Evolutionary conservation across 371 early-diverging fungal genomes (phyloP).

Genomic region (Smittium mucronatum): DNA sequence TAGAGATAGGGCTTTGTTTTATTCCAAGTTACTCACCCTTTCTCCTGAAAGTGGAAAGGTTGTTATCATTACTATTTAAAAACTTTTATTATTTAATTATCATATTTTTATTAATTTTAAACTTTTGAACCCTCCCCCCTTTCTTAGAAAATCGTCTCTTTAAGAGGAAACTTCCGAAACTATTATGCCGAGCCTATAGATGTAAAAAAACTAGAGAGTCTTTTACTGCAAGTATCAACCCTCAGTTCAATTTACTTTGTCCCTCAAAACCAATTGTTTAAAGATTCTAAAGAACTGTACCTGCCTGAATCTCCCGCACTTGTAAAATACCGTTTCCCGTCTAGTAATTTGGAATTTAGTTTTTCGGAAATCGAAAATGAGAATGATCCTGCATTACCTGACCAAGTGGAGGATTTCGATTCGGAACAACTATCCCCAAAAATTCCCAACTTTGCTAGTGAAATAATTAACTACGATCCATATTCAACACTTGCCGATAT

Average conservation of each 20-base stretch:
- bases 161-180: not conserved
- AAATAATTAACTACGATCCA: constrained; percentile 5
- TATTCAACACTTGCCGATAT: constrained; percentile 10
- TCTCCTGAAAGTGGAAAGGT: constrained; percentile 44
- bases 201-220: constrained; percentile 67
- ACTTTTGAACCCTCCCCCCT: too few relatives aligned
- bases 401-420: not conserved
- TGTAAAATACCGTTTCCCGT: constrained; percentile 3
- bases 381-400: not conserved
- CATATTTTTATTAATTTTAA: too few relatives aligned
- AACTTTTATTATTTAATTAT: too few relatives aligned
- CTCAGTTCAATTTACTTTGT: constrained; percentile 90
- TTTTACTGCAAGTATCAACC: constrained; percentile 72
- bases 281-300: constrained; percentile 36
- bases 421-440: not conserved
- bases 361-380: not conserved
- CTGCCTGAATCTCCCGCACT: constrained; percentile 28
- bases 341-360: not conserved
- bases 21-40: constrained; percentile 90
- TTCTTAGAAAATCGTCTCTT: not conserved
- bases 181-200: constrained; percentile 34
- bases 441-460: not conserved
- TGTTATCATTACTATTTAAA: too few relatives aligned
- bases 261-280: constrained; percentile 66
- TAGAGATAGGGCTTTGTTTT: constrained; percentile 93